phyloP scores from a whole-genome alignment of 2,329 filamentous ascomycete species.

The Penicillium decumbens region DNA sequence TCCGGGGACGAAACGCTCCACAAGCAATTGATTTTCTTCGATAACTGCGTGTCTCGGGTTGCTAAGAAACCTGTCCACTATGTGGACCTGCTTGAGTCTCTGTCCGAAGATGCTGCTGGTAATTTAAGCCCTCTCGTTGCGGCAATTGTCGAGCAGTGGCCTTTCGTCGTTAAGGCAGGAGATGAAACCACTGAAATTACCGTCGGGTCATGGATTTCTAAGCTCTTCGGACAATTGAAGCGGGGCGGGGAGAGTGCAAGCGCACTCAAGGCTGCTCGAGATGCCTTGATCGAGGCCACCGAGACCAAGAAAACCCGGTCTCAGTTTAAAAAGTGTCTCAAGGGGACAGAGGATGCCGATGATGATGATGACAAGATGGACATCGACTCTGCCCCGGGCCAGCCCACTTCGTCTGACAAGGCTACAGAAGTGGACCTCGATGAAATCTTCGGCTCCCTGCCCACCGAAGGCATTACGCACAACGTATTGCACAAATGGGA shows the following conservation, averaged over 20 bases:
- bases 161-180: conserved; percentile 57
- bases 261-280: conserved; percentile 45
- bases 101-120: conserved; percentile 31
- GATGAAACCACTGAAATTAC: conserved; percentile 43
- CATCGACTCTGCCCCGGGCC: conserved; percentile 12
- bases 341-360: conserved; percentile 24
- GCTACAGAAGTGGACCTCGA: conserved; percentile 45
- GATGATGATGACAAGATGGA: conserved; percentile 16
- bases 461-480: conserved; percentile 43
- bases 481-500: conserved; percentile 59
- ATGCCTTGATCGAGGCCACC: conserved; percentile 41
- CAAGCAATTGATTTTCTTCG: conserved; percentile 65
- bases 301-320: conserved; percentile 37
- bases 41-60: conserved; percentile 75
- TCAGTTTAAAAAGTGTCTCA: conserved; percentile 37
- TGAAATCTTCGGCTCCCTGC: conserved; percentile 50
- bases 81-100: conserved; percentile 51
- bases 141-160: conserved; percentile 71
- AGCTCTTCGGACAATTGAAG: conserved; percentile 53
- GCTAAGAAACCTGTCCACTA: conserved; percentile 75
- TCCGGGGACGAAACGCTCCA: conserved; percentile 30
- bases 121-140: conserved; percentile 62
- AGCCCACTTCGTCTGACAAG: conserved; percentile 6
- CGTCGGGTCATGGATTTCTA: conserved; percentile 56
- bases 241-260: conserved; percentile 50